Evolutionary conservation across 2,329 filamentous ascomycete species (phyloP).

Genomic region (Parastagonospora nodorum): DNA sequence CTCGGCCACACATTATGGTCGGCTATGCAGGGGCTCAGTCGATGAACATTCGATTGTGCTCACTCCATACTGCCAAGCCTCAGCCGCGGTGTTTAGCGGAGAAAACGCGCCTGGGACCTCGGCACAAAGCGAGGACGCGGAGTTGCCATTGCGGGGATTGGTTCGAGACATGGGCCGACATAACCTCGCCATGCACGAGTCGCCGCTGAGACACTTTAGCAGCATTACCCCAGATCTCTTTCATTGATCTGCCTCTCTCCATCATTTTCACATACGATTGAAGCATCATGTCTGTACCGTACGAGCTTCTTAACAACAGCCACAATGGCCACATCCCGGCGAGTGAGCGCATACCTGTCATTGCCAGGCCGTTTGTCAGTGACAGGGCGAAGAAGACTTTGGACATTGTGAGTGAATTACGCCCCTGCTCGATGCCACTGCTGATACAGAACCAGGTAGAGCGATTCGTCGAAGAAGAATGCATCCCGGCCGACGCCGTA

Average conservation of each 20-base stretch:
- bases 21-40: neutral
- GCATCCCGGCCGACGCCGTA: conserved; percentile 73
- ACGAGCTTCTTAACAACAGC: conserved; percentile 41
- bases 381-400: conserved; percentile 82
- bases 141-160: conserved; percentile 16
- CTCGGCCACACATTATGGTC: neutral
- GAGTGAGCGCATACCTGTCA: conserved; percentile 62
- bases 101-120: conserved; percentile 23
- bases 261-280: neutral
- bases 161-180: conserved; percentile 16
- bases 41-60: conserved; percentile 10
- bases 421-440: neutral
- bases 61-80: conserved; percentile 5
- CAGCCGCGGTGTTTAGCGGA: conserved; percentile 6
- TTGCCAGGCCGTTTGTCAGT: conserved; percentile 71
- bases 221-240: conserved; percentile 22
- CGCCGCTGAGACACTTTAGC: conserved; percentile 15
- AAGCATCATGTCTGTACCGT: conserved; percentile 38
- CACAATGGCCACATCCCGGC: conserved; percentile 50
- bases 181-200: conserved; percentile 28
- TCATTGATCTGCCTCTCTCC: neutral
- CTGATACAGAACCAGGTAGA: conserved; percentile 65
- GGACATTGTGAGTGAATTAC: conserved; percentile 63
- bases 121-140: conserved; percentile 19
- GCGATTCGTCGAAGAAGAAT: conserved; percentile 97